Evolutionary conservation across 805 yeast species (phyloP).

Genomic region (Maudiozyma pseudohumilis): DNA sequence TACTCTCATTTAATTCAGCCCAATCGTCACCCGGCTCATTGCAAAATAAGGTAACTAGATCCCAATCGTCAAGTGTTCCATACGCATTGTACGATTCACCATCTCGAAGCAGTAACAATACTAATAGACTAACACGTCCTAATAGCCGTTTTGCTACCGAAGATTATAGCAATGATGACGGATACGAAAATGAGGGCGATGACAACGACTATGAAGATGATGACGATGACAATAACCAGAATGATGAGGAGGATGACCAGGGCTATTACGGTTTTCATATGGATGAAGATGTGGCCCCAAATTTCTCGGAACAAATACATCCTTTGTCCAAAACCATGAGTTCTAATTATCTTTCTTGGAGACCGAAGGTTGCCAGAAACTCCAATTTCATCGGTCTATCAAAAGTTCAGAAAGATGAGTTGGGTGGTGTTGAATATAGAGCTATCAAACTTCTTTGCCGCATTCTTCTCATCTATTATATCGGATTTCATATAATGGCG

Average conservation of each 20-base stretch:
- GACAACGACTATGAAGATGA: constrained; percentile 4
- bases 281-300: constrained; percentile 12
- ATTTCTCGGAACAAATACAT: constrained; percentile 5
- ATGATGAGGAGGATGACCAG: constrained; percentile 4
- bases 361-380: constrained; percentile 86
- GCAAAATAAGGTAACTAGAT: not conserved
- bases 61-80: not conserved
- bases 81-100: not conserved
- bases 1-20: not conserved
- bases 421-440: constrained; percentile 96
- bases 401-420: constrained; percentile 78
- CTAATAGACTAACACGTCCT: not conserved
- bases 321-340: constrained; percentile 33
- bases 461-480: constrained; percentile 54
- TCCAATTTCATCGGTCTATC: constrained; percentile 80
- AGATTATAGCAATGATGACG: not conserved
- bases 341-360: constrained; percentile 73
- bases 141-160: not conserved
- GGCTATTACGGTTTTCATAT: constrained; percentile 23
- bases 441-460: constrained; percentile 69
- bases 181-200: constrained; percentile 5
- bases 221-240: not conserved
- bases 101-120: not conserved
- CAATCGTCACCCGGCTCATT: not conserved
- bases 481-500: constrained; percentile 63